phyloP scores from a whole-genome alignment of 331 rosid genomes.

The Acacia concinna region DNA sequence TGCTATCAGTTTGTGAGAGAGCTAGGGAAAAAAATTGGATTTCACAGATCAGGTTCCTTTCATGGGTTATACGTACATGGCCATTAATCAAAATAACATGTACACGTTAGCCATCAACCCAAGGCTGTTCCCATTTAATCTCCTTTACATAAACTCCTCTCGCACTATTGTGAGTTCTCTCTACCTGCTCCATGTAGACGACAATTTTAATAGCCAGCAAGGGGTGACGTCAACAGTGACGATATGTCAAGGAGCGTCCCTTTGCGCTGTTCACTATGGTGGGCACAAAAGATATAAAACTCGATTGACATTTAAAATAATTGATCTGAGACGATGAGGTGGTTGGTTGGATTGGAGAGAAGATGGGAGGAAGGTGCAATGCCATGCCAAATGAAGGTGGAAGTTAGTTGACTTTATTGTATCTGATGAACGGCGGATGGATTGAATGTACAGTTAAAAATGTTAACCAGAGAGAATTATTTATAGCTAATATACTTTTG shows the following conservation, averaged over 20 bases:
- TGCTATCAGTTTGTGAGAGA: neutral
- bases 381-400: neutral
- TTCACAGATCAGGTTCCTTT: neutral
- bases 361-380: neutral
- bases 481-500: neutral
- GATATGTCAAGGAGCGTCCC: conserved; percentile 27
- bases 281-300: neutral
- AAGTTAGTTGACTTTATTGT: neutral
- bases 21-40: neutral
- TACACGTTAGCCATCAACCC: neutral
- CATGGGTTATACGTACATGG: neutral
- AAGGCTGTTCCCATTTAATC: neutral
- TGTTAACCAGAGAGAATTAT: neutral
- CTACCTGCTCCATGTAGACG: neutral
- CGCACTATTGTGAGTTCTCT: neutral
- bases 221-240: conserved; percentile 56
- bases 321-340: neutral
- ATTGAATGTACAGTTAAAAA: neutral
- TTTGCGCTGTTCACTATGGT: neutral
- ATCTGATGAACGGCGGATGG: neutral
- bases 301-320: neutral
- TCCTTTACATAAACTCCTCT: neutral
- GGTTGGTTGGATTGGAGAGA: neutral
- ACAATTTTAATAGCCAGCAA: neutral
- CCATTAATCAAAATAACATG: neutral